Conservation (phyloP, 2,329 filamentous ascomycete genomes). For the Elsinoe batatas region DNA sequence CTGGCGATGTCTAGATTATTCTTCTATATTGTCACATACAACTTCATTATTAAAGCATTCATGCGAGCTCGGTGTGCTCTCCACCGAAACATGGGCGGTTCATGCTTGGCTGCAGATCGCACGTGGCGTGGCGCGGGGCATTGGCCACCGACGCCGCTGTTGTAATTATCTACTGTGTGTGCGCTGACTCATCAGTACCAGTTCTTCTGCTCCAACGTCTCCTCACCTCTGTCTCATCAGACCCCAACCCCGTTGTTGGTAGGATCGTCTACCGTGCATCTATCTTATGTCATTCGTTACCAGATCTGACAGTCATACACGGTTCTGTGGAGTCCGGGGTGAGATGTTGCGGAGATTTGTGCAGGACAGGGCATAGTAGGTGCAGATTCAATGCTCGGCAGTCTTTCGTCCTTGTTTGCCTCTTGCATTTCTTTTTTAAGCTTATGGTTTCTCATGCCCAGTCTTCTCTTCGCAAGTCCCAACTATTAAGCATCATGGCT, state of each 20-base stretch:
- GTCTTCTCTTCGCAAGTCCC: not conserved
- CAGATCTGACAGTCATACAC: not conserved
- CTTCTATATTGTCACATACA: not conserved
- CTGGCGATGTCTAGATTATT: too few relatives aligned
- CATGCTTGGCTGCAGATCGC: not conserved
- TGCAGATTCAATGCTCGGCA: not conserved
- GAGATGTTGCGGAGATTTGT: not conserved
- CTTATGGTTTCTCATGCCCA: not conserved
- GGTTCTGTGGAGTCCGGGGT: not conserved
- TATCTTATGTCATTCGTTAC: not conserved
- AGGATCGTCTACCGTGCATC: not conserved
- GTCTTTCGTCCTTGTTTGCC: not conserved
- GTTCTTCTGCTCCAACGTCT: not conserved
- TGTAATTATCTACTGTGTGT: too few relatives aligned
- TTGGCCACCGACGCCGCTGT: not conserved
- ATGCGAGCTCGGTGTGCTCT: not conserved
- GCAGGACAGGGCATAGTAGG: not conserved
- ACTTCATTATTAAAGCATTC: not conserved
- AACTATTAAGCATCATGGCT: not conserved
- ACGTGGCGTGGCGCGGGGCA: conserved; percentile 5
- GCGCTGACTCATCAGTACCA: too few relatives aligned
- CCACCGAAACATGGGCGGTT: not conserved
- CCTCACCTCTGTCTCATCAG: not conserved
- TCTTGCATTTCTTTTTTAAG: not conserved
- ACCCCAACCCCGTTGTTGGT: not conserved